Evolutionary conservation across 2,329 filamentous ascomycete genomes (phyloP), one percentile per base, ranked within the genome.

Genomic region (Blastomyces gilchristii): DNA sequence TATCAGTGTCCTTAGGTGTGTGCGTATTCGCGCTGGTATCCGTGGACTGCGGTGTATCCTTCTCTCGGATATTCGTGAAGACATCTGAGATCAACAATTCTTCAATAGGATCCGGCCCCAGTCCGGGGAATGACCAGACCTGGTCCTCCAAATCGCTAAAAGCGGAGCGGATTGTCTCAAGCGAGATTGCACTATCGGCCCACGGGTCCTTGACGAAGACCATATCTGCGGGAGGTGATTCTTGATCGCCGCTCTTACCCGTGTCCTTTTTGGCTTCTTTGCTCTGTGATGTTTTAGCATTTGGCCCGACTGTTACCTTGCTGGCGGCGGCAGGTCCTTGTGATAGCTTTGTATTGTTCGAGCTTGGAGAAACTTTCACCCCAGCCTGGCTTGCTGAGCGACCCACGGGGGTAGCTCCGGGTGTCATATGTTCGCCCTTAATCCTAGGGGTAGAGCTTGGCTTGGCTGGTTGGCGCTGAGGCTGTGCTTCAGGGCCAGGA

Each of bases 1-100:
- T 63, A 9, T 77, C 74, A 52, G 68, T 71, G 53, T 74, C 73
- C 62, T 73, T 73, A 1, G 75, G 75, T 1, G 75, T 78, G 65
- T 75, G 68, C 39, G 74, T 74, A 62, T 72, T 69, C 56, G 71
- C 63, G 25, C 69, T 71, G 28, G 65, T 68, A 59, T 77, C 75
- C 25, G 73, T 68, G 2, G 75, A 76, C 63, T 76, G 74, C 3
- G 75, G 74, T 0, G 75, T 76, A 58, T 75, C 71, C 47, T 74
- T 68, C 3, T 70, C 66, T 50, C 73, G 72, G 4, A 68, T 70
- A 49, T 68, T 68, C 41, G 65, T 69, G 60, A 75, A 76, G 69
- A 73, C 72, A 47, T 76, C 72, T 1, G 71, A 63, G 45, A 74
- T 73, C 58, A 76, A 66, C 53, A 77, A 73, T 61, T 77, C 73